Conservation (phyloP, 2,329 filamentous ascomycete species). For the Gliomastix tumulicola region DNA sequence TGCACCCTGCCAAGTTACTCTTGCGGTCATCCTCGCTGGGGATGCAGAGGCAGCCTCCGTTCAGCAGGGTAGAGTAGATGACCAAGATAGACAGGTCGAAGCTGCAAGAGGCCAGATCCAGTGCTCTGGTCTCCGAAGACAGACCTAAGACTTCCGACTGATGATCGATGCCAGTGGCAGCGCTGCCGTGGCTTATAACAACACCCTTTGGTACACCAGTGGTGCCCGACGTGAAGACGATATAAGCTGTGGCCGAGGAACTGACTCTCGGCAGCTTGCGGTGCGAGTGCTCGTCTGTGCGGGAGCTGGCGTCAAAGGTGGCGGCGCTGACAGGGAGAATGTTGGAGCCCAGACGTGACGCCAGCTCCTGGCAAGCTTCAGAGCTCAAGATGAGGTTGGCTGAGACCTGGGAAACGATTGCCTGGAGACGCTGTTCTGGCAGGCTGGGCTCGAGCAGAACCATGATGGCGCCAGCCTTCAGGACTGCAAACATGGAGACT, state of each 20-base stretch:
- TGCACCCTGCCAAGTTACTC: neutral
- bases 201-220: conserved; percentile 14
- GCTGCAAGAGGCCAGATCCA: neutral
- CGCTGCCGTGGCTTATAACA: conserved; percentile 9
- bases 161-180: too few relatives aligned
- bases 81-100: neutral
- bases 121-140: neutral
- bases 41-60: conserved; percentile 4
- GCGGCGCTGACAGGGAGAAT: too few relatives aligned
- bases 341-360: too few relatives aligned
- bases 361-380: too few relatives aligned
- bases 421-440: conserved; percentile 11
- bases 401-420: conserved; percentile 1
- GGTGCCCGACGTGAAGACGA: conserved; percentile 14
- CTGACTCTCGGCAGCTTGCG: too few relatives aligned
- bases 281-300: too few relatives aligned
- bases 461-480: conserved; percentile 16
- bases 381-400: conserved; percentile 3
- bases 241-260: too few relatives aligned
- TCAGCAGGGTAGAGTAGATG: conserved; percentile 2
- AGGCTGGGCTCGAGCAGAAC: conserved; percentile 24
- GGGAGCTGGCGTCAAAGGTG: too few relatives aligned
- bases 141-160: too few relatives aligned
- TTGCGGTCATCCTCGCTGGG: conserved; percentile 2
- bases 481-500: conserved; percentile 13